A percentile compares a stretch with the other conserved stretches of the same genome.
phyloP scores from a whole-genome alignment of 805 yeast species.

The Cyberlindnera misumaiensis region DNA sequence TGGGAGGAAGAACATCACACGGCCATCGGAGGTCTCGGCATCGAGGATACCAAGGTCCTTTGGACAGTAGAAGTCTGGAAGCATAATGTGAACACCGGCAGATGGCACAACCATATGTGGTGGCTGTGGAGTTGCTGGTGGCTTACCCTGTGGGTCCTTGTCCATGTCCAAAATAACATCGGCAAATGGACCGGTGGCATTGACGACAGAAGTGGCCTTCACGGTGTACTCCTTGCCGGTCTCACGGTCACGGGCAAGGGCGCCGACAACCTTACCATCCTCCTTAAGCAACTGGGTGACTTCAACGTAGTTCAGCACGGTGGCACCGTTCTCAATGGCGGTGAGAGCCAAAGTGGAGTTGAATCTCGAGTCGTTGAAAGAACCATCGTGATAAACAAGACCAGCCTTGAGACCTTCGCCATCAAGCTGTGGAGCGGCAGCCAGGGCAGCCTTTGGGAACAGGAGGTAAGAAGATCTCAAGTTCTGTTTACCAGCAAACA shows the following conservation, averaged over 20 bases:
- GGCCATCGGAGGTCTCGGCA: conserved; percentile 88
- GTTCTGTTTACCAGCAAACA: conserved; percentile 87
- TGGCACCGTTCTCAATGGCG: conserved; percentile 83
- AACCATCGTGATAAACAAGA: conserved; percentile 90
- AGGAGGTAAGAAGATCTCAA: conserved; percentile 71
- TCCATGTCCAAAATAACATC: conserved; percentile 86
- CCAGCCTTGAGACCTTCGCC: conserved; percentile 77
- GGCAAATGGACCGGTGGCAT: conserved; percentile 93
- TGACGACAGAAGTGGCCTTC: conserved; percentile 68
- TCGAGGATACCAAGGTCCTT: conserved; percentile 81
- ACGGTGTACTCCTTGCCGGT: conserved; percentile 57
- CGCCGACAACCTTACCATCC: conserved; percentile 62
- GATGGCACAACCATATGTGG: conserved; percentile 91
- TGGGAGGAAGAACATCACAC: conserved; percentile 95
- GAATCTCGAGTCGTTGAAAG: conserved; percentile 89
- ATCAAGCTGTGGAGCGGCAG: conserved; percentile 82
- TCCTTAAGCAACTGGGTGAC: conserved; percentile 72
- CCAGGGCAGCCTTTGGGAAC: conserved; percentile 56
- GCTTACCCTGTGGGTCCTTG: conserved; percentile 55
- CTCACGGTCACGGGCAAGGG: conserved; percentile 64
- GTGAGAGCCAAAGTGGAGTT: conserved; percentile 80
- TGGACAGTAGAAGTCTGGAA: conserved; percentile 91
- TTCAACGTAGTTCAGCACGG: conserved; percentile 79
- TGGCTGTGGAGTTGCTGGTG: conserved; percentile 41
- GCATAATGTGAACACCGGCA: conserved; percentile 85